Evolutionary conservation across 2,329 filamentous ascomycete species (phyloP).

Genomic region (Cladophialophora carrionii): DNA sequence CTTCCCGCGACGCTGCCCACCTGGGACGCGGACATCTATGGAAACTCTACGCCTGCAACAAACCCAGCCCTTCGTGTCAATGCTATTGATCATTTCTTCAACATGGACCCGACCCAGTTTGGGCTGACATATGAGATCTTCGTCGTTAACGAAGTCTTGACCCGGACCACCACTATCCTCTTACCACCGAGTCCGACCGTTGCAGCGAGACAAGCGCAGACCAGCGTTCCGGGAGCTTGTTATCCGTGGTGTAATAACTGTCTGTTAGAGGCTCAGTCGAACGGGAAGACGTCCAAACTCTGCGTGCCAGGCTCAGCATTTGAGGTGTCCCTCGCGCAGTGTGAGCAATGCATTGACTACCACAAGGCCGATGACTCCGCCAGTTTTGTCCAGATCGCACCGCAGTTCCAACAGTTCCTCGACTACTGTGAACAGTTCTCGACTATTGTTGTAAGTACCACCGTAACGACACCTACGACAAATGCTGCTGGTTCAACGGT

Average conservation of each 20-base stretch:
- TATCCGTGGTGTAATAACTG: constrained; percentile 59
- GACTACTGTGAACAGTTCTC: constrained; percentile 49
- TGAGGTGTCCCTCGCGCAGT: constrained; percentile 43
- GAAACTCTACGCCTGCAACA: constrained; percentile 43
- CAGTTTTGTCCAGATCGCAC: constrained; percentile 44
- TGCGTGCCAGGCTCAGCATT: constrained; percentile 55
- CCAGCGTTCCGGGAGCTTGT: constrained; percentile 54
- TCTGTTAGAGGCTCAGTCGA: constrained; percentile 50
- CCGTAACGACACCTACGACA: constrained; percentile 20
- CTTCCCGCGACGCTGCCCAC: constrained; percentile 39
- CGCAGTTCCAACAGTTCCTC: constrained; percentile 52
- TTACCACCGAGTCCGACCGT: constrained; percentile 32
- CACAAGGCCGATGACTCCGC: constrained; percentile 36
- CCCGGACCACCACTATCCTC: constrained; percentile 52
- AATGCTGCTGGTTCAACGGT: constrained; percentile 18
- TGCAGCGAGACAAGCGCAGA: constrained; percentile 36
- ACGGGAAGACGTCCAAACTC: constrained; percentile 55
- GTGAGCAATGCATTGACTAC: constrained; percentile 49
- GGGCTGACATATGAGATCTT: constrained; percentile 68
- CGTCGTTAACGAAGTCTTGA: constrained; percentile 48
- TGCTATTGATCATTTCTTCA: constrained; percentile 57
- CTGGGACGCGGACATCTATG: constrained; percentile 38
- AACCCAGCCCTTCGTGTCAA: constrained; percentile 31
- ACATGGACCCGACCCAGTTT: constrained; percentile 65
- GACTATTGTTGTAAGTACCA: constrained; percentile 26